Evolutionary conservation across 1,284 basidiomycete species (phyloP).

Genomic region (Rhodotorula glutinis): DNA sequence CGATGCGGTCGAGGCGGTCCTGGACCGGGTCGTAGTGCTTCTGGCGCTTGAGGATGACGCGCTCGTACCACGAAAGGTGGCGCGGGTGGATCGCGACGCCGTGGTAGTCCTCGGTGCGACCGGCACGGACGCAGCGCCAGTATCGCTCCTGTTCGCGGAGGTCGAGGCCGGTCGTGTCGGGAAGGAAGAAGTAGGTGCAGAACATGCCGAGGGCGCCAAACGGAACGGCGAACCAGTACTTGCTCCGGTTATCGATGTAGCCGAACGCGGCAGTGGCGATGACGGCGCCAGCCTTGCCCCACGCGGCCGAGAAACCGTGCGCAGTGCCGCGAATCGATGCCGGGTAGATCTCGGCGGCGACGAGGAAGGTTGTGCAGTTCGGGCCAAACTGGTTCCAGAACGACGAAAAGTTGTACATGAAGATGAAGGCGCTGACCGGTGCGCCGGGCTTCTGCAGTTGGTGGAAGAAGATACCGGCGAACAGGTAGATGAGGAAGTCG

Average conservation of each 20-base stretch:
- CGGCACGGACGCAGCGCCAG: slow-evolving; percentile 55
- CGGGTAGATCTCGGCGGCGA: slow-evolving; percentile 48
- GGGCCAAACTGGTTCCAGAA: slow-evolving; percentile 44
- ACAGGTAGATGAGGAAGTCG: slow-evolving; percentile 47
- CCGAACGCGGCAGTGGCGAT: slow-evolving; percentile 49
- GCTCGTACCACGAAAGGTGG: slow-evolving; percentile 55
- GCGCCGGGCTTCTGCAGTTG: slow-evolving; percentile 46
- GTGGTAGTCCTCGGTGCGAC: slow-evolving; percentile 55
- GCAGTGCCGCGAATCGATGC: slow-evolving; percentile 49
- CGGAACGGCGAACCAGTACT: slow-evolving; percentile 57
- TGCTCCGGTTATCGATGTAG: slow-evolving; percentile 44
- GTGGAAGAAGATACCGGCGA: slow-evolving; percentile 49
- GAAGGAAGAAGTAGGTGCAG: slow-evolving; percentile 52
- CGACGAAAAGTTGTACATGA: slow-evolving; percentile 36
- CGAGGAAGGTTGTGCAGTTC: slow-evolving; percentile 50
- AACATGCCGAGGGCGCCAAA: slow-evolving; percentile 55
- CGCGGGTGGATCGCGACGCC: slow-evolving; percentile 57
- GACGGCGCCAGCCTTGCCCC: slow-evolving; percentile 49
- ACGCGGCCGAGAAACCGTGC: slow-evolving; percentile 49
- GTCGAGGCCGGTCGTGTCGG: slow-evolving; percentile 58
- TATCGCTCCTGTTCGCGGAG: slow-evolving; percentile 57
- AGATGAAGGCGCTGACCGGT: slow-evolving; percentile 43
- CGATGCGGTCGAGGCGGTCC: slow-evolving; percentile 53
- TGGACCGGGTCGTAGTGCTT: slow-evolving; percentile 54
- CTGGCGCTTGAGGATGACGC: slow-evolving; percentile 53